Conservation (phyloP, 2,329 filamentous ascomycete species). For the Orbilia brochopaga region DNA sequence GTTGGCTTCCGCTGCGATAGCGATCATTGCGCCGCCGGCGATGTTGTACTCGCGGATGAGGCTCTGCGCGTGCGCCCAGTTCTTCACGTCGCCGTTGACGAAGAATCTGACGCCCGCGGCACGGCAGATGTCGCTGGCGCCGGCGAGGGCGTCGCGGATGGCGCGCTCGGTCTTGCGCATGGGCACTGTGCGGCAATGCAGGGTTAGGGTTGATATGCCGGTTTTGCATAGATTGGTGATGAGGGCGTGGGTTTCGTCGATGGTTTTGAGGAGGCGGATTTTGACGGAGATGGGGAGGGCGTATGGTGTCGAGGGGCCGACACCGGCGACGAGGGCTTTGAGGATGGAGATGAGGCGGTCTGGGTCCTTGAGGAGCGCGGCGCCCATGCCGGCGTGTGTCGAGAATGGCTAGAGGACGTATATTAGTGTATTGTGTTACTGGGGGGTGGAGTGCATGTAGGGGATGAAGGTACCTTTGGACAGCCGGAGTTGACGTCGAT, state of each 20-base stretch:
- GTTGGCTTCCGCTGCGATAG: slow-evolving; percentile 88
- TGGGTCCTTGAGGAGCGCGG: slow-evolving; percentile 82
- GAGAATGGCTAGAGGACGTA: slow-evolving; percentile 70
- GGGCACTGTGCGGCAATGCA: slow-evolving; percentile 93
- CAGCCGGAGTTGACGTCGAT: slow-evolving; percentile 99
- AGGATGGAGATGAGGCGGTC: slow-evolving; percentile 84
- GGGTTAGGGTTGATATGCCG: slow-evolving; percentile 87
- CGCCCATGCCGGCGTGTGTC: slow-evolving; percentile 92
- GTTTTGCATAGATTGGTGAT: slow-evolving; percentile 81
- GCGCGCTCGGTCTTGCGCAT: slow-evolving; percentile 91
- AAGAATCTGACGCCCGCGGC: slow-evolving; percentile 87
- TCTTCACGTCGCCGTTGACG: slow-evolving; percentile 91
- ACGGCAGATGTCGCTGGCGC: slow-evolving; percentile 80
- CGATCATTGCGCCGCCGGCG: slow-evolving; percentile 91
- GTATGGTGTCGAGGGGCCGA: slow-evolving; percentile 63
- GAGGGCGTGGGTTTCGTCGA: slow-evolving; percentile 75
- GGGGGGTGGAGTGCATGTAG: neutral
- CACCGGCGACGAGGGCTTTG: slow-evolving; percentile 78
- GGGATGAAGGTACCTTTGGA: slow-evolving; percentile 67
- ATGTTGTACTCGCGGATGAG: slow-evolving; percentile 81
- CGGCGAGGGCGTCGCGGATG: slow-evolving; percentile 81
- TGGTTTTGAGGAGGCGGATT: slow-evolving; percentile 82
- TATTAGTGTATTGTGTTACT: neutral
- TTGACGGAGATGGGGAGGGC: slow-evolving; percentile 78
- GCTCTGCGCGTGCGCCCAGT: slow-evolving; percentile 71